Conservation (phyloP, 805 yeast genomes). For the Saccharomyces cerevisiae region DNA sequence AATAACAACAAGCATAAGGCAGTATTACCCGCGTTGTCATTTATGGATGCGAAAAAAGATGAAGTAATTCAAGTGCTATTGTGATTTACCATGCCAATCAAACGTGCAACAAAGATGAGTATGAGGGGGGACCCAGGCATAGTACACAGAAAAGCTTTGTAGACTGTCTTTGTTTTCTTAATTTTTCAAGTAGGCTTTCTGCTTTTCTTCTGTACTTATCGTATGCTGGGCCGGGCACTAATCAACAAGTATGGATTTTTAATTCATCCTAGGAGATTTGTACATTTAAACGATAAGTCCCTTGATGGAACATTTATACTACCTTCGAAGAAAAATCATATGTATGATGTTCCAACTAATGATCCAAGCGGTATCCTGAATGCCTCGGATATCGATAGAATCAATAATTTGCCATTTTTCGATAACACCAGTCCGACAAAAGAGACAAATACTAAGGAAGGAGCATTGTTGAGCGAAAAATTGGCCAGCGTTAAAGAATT, state of each 20-base stretch:
- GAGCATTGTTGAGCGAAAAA: slow-evolving; percentile 9
- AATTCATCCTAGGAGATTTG: neutral
- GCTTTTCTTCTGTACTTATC: neutral
- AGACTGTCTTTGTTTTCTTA: neutral
- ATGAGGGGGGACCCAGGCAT: neutral
- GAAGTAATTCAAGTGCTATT: neutral
- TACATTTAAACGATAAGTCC: neutral
- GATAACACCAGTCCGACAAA: neutral
- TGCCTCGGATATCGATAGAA: neutral
- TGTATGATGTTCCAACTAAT: neutral
- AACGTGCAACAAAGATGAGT: neutral
- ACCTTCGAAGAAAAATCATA: neutral
- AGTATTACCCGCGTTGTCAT: neutral
- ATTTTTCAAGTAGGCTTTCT: neutral
- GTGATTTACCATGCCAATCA: neutral
- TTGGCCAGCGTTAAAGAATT: slow-evolving; percentile 10
- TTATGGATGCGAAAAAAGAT: neutral
- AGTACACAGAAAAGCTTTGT: neutral
- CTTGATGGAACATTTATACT: neutral
- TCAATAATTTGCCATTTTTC: slow-evolving; percentile 11
- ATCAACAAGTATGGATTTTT: neutral
- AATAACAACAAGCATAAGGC: neutral
- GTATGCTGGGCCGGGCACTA: neutral
- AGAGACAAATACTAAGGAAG: slow-evolving; percentile 5
- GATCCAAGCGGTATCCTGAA: neutral